Evolutionary conservation across 192 early-diverging fungal species (phyloP).

Genomic region (Coemansia aciculifera): DNA sequence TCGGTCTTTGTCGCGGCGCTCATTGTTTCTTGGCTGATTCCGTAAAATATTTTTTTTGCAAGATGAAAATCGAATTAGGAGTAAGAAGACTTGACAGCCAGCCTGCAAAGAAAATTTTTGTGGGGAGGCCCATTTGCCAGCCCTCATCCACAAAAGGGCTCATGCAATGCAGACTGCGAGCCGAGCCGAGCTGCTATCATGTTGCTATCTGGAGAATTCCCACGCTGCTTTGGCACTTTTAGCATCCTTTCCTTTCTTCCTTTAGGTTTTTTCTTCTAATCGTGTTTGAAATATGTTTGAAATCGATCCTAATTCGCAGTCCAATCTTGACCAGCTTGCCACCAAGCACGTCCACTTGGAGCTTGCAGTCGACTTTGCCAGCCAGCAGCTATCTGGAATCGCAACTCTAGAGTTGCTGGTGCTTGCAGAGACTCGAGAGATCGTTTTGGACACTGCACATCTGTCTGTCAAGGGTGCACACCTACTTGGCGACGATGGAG

Average conservation of each 20-base stretch:
- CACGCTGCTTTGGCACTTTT: not conserved
- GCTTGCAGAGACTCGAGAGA: constrained; percentile 55
- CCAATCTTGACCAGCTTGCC: constrained; percentile 73
- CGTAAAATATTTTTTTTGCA: not conserved
- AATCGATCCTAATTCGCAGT: constrained; percentile 80
- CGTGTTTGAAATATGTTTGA: constrained; percentile 23
- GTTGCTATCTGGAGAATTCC: not conserved
- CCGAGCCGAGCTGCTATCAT: not conserved
- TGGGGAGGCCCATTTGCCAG: not conserved
- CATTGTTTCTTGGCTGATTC: constrained; percentile 24
- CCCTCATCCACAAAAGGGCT: not conserved
- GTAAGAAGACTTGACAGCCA: not conserved
- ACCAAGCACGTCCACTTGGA: constrained; percentile 77
- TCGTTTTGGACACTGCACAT: constrained; percentile 73
- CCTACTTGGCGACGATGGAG: constrained; percentile 10
- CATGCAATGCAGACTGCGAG: not conserved
- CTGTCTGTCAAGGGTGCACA: constrained; percentile 17
- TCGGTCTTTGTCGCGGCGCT: constrained; percentile 32
- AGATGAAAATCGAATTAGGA: not conserved
- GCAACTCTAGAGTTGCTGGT: constrained; percentile 65
- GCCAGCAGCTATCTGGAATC: constrained; percentile 64
- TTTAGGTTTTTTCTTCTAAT: not conserved
- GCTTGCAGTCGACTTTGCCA: constrained; percentile 75
- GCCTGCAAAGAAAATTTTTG: constrained; percentile 3
- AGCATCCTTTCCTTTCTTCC: not conserved